Base-by-base conservation (phyloP, 192 early-diverging fungal genomes). In the Backusella macrospora region DNA sequence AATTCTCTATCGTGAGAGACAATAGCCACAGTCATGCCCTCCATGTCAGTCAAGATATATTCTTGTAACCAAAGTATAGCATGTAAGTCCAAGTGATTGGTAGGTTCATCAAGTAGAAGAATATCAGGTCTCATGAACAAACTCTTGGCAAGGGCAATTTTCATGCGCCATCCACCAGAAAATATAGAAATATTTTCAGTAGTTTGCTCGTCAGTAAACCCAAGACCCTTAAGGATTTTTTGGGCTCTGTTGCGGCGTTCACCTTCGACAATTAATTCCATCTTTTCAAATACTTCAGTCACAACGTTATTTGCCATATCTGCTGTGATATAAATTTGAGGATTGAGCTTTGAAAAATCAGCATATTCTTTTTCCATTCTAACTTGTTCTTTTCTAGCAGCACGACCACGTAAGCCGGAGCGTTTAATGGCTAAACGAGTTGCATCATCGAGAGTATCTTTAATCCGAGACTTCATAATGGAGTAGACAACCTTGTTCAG, bases 1-100 rank as follows among this genome's bases (percentile, higher is more conserved):
- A 98, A 96, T 67, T 87, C 86, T 64, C 94, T 92, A 76, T 98
- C 95, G 73, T 94, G 96, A 45, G 94, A 95, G n/a, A 98, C 94
- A 37, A 93, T 82, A 0, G 96, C 89, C 43, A 98, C 80, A 38
- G 87, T 86, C 72, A 88, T 83, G n/a, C 80, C 84, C 1, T 70
- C 71, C 21, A 90, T 76, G 14, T 80, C 76, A 21, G 86, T 76
- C 14, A 94, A 80, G 5, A 92, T 80, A 62, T 98, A 96, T 29
- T 87, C 82, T 68, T 94, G 92, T 6, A 98, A 86, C 95, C 95
- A 98, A n/a, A 95, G 79, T 42, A 94, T 95, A n/a, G 95, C 92
- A 4, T 91, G 91, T 43, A 98, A 79, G 75, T 98, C 96, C 76
- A 98, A 84, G 77, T 94, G 92, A 77, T 94, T 94, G 68, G 91